Percentiles rank a stretch among this genome's conserved stretches.
These are phyloP conservation scores for Fonsecaea pugnacius DNA, from an alignment of 2,329 filamentous ascomycete genomes.

Conservation along the genomic window DNA sequence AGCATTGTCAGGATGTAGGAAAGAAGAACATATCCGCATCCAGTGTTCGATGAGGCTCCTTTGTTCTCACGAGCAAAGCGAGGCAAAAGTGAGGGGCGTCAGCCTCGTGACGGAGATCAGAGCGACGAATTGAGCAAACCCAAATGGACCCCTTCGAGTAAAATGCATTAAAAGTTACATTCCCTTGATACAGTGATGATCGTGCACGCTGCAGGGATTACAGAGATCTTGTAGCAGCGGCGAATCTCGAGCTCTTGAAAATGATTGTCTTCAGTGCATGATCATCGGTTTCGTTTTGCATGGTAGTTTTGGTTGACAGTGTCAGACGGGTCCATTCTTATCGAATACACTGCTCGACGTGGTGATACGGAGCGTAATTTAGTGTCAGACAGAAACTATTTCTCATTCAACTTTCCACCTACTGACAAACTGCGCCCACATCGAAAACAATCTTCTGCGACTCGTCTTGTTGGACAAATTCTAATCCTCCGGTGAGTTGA, in stretches of 20 bases:
- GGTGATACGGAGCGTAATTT: background rate
- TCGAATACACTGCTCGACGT: background rate
- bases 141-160: no score
- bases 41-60: background rate
- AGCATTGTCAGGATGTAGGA: background rate
- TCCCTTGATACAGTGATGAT: background rate
- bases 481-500: background rate
- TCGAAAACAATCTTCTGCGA: background rate
- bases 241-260: background rate
- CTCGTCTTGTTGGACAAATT: background rate
- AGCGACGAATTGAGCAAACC: background rate
- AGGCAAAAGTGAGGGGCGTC: slow-evolving; percentile 1
- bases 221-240: background rate
- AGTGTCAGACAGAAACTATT: background rate
- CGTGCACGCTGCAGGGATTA: background rate
- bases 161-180: background rate
- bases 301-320: background rate
- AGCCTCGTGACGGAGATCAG: slow-evolving; percentile 1
- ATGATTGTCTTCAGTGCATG: background rate
- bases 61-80: background rate
- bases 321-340: background rate
- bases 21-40: background rate
- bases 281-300: background rate
- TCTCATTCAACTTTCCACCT: background rate
- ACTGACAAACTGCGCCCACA: background rate